phyloP scores from a whole-genome alignment of 129 eudicot genomes.

The Silybum marianum region DNA sequence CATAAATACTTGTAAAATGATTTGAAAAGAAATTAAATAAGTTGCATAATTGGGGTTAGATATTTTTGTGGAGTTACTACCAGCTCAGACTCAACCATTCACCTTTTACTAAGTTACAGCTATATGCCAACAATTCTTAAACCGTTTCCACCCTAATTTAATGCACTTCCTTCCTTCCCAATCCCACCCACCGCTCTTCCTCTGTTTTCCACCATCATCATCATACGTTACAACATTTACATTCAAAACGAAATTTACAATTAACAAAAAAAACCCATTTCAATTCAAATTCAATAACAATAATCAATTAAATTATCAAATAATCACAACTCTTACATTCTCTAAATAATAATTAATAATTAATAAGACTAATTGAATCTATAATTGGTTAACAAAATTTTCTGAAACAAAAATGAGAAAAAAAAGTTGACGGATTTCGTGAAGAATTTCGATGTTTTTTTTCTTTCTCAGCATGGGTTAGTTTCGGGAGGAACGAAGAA shows the following conservation, averaged over 20 bases:
- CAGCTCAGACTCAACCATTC: conserved; percentile 15
- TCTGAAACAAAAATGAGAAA: background rate
- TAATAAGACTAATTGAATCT: background rate
- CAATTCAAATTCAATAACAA: conserved; percentile 4
- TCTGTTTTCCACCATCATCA: background rate
- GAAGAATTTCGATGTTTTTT: no score
- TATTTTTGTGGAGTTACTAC: conserved; percentile 27
- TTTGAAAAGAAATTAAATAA: background rate
- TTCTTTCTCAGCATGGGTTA: conserved; percentile 52
- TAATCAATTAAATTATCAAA: conserved; percentile 20
- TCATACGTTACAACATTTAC: background rate
- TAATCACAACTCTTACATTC: conserved; percentile 21
- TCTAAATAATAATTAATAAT: background rate
- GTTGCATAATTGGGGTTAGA: conserved; percentile 8
- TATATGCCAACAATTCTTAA: conserved; percentile 24
- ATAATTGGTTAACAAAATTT: background rate
- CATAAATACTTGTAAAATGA: no score
- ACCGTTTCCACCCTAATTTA: conserved; percentile 15
- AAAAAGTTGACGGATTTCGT: background rate
- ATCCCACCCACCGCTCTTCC: background rate
- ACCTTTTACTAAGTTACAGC: conserved; percentile 26
- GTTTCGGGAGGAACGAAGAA: conserved; percentile 39
- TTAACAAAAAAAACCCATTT: background rate
- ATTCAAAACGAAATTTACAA: background rate
- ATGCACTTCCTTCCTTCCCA: no score